Conservation (phyloP, 768 basidiomycete genomes). For the Phaeotremella fagi region DNA sequence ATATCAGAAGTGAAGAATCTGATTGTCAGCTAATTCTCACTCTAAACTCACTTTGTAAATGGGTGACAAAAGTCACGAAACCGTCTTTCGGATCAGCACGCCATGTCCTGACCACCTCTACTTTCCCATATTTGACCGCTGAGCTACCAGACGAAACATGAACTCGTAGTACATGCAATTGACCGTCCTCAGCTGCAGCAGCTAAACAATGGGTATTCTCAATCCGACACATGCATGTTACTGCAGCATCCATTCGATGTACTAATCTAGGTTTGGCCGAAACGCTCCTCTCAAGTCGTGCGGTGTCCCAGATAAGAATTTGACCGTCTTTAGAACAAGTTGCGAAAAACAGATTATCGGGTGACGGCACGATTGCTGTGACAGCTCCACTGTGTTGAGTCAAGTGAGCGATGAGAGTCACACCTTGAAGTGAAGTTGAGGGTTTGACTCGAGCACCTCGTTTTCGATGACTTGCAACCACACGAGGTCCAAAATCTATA, state of each 20-base stretch:
- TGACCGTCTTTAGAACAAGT: constrained; percentile 51
- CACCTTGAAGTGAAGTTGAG: constrained; percentile 57
- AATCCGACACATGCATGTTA: constrained; percentile 69
- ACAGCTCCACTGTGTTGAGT: constrained; percentile 75
- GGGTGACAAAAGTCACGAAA: constrained; percentile 19
- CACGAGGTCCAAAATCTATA: constrained; percentile 83
- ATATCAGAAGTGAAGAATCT: constrained; percentile 76
- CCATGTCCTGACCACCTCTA: constrained; percentile 39
- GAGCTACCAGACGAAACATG: constrained; percentile 22
- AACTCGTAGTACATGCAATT: constrained; percentile 41
- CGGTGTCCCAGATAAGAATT: constrained; percentile 57
- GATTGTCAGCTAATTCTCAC: constrained; percentile 27
- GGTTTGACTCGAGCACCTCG: constrained; percentile 30
- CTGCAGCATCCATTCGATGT: constrained; percentile 59
- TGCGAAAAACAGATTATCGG: constrained; percentile 82
- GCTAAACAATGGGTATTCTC: constrained; percentile 54
- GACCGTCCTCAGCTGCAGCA: constrained; percentile 30
- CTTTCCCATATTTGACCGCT: constrained; percentile 32
- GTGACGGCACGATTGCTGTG: constrained; percentile 76
- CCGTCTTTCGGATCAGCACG: constrained; percentile 18
- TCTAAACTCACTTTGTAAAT: constrained; percentile 27
- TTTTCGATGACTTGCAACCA: constrained; percentile 70
- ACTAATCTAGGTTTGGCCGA: constrained; percentile 62
- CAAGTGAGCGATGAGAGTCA: constrained; percentile 76
- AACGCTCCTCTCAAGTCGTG: constrained; percentile 87